Conservation (phyloP, 2,329 filamentous ascomycete species). For the Decorospora gaudefroyi region DNA sequence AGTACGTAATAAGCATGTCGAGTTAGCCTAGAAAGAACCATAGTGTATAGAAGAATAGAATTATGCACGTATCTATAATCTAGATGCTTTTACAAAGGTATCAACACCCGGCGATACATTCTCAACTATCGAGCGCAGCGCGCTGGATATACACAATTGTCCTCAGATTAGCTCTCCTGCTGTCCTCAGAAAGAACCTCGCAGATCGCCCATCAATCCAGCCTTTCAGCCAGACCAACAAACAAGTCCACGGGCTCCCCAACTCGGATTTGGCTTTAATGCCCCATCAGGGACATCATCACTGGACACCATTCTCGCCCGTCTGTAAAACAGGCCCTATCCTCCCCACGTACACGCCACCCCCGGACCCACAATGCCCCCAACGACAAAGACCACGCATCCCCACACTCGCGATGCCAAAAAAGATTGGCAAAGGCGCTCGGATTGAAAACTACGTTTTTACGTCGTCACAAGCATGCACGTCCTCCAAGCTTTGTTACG, state of each 20-base stretch:
- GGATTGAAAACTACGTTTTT: conserved; percentile 46
- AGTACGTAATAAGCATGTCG: too few species aligned
- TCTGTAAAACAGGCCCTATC: conserved; percentile 14
- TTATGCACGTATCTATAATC: too few species aligned
- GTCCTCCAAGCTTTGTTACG: conserved; percentile 20
- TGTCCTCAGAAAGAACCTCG: conserved; percentile 41
- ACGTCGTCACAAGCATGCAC: conserved; percentile 35
- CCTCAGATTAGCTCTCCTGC: conserved; percentile 47
- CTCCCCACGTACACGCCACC: conserved; percentile 19
- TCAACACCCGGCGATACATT: too few species aligned
- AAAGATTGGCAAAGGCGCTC: conserved; percentile 37
- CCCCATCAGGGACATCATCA: conserved; percentile 42
- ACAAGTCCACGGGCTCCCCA: conserved; percentile 31
- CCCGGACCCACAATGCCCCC: conserved; percentile 14
- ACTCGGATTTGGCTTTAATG: conserved; percentile 46
- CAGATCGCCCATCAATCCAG: conserved; percentile 13
- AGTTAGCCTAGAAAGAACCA: too few species aligned
- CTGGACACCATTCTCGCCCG: conserved; percentile 33
- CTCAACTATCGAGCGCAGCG: too few species aligned
- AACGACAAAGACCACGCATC: conserved; percentile 37
- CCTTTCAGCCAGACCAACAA: conserved; percentile 19
- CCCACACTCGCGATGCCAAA: conserved; percentile 23
- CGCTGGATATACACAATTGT: too few species aligned
- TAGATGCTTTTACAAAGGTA: too few species aligned
- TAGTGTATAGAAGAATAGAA: too few species aligned